Base-by-base conservation (phyloP, 2,329 filamentous ascomycete species). In the Claviceps digitariae region DNA sequence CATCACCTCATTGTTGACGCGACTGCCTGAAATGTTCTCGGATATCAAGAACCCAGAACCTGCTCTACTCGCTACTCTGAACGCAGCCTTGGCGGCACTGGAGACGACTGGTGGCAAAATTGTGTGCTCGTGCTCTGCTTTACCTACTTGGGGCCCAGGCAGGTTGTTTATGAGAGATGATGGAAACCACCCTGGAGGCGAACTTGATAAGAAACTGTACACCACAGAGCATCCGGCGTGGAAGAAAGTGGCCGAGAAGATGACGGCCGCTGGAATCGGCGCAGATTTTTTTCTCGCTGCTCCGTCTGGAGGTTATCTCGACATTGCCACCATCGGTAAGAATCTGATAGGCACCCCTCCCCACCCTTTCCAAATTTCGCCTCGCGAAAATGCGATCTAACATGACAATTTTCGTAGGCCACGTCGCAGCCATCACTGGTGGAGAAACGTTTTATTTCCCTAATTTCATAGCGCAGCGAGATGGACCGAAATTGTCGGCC, bases 391-490 rank as follows among this genome's bases (percentile, higher is more conserved):
- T n/a, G 15, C 9, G 17, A 25, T 20, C 48, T 53, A 53, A 56
- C 34, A 31, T 15, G 27, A 17, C 41, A 50, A 52, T 54, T 54
- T 17, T 17, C 27, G 27, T 25, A 83, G 87, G 90, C 44, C 86
- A 95, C 67, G 80, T 95, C 23, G 81, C 93, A 34, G 83, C 89
- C 44, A 83, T 86, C 31, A 95, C 89, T n/a, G 93, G 93, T 54
- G 93, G 93, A 57, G 93, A 98, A 67, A 87, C 85, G 0, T 98
- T 90, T 70, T 96, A 95, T 71, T 98, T 95, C 66, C 90, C 93
- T 47, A 98, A 97, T 67, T 98, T 95, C 72, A 83, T 95, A 55
- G 82, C 86, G 8, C 87, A 87, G 8, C 82, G 93, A 40, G 93
- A 98, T 67, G 82, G 84, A 45, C 76, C 87, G 53, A 94, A 91